Conservation (phyloP, 1,284 basidiomycete species). For the Naganishia cerealis region DNA sequence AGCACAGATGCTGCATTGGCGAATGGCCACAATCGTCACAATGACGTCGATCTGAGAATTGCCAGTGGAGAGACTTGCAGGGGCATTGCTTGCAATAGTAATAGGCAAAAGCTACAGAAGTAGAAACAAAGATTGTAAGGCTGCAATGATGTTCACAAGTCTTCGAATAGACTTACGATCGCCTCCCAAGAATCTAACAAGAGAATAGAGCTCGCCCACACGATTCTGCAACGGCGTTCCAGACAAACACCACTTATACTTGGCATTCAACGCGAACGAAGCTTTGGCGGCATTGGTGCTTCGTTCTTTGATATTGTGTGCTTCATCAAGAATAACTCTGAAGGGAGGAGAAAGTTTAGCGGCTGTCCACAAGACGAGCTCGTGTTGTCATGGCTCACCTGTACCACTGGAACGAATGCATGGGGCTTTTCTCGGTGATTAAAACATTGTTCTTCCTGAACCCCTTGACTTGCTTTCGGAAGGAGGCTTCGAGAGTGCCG, state of each 20-base stretch:
- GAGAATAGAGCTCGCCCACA: conserved; percentile 95
- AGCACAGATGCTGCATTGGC: conserved; percentile 84
- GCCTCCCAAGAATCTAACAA: conserved; percentile 83
- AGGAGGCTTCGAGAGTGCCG: conserved; percentile 85
- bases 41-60: conserved; percentile 73
- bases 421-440: conserved; percentile 81
- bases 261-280: conserved; percentile 79
- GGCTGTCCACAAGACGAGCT: conserved; percentile 40
- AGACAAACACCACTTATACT: conserved; percentile 91
- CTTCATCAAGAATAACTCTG: conserved; percentile 73
- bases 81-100: conserved; percentile 78
- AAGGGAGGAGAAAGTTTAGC: not conserved
- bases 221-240: conserved; percentile 97
- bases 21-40: conserved; percentile 92
- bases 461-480: conserved; percentile 87
- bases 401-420: conserved; percentile 86
- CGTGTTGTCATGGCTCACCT: conserved; percentile 55
- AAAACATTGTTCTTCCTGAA: conserved; percentile 83
- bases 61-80: conserved; percentile 61
- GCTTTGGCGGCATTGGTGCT: conserved; percentile 94
- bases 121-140: not conserved
- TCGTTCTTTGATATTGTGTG: conserved; percentile 97
- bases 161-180: conserved; percentile 58
- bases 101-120: conserved; percentile 58
- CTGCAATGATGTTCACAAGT: not conserved